Evolutionary conservation across 768 basidiomycete species (phyloP).

Genomic region (Rhizopogon rudus): DNA sequence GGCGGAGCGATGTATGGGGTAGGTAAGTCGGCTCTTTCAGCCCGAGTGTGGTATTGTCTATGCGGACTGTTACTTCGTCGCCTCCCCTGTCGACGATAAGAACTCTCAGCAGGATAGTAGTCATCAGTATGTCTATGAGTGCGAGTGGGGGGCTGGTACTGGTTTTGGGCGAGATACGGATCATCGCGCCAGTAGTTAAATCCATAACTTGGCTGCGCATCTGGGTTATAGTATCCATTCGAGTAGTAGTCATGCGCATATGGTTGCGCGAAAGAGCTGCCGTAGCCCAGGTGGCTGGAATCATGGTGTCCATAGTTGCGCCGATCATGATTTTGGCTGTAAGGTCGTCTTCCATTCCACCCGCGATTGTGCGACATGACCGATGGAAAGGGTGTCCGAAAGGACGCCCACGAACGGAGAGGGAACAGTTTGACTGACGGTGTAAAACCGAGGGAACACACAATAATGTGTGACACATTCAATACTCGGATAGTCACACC

Average conservation of each 20-base stretch:
- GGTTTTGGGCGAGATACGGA: background rate
- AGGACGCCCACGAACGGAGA: background rate
- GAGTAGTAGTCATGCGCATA: background rate
- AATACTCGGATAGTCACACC: too few relatives aligned
- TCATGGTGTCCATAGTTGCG: background rate
- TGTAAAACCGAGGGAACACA: background rate
- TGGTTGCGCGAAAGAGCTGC: background rate
- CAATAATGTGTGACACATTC: background rate
- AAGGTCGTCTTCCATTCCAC: background rate
- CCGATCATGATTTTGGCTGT: background rate
- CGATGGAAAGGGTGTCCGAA: background rate
- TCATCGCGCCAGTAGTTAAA: background rate
- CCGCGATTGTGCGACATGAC: background rate
- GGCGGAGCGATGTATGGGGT: slow-evolving; percentile 6
- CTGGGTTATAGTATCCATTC: background rate
- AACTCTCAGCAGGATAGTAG: background rate
- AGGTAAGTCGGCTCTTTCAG: background rate
- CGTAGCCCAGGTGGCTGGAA: background rate
- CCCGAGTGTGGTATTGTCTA: background rate
- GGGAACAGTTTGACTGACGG: background rate
- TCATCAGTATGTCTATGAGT: background rate
- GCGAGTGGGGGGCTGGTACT: background rate
- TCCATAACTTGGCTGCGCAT: background rate
- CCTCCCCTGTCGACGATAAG: background rate
- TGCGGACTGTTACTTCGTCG: background rate